phyloP scores from a whole-genome alignment of 768 basidiomycete genomes.

The Mycena olivaceomarginata region DNA sequence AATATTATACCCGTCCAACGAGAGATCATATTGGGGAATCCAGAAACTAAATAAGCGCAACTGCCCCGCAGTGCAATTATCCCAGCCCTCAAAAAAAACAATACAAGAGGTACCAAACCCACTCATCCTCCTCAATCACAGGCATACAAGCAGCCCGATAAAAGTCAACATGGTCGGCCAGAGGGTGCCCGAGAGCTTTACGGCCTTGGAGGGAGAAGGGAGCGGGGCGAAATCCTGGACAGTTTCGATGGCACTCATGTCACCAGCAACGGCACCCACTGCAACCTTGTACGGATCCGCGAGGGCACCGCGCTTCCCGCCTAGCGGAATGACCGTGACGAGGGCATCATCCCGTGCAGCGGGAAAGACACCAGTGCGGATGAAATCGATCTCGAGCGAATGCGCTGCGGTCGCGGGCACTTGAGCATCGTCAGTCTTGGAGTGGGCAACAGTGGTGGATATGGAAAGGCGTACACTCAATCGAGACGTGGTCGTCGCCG shows the following conservation, averaged over 20 bases:
- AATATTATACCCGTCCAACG: too few species aligned
- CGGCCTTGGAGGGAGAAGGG: background rate
- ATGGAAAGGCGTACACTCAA: slow-evolving; percentile 11
- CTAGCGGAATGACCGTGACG: slow-evolving; percentile 34
- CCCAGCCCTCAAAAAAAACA: background rate
- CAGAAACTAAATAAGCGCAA: too few species aligned
- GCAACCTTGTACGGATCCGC: slow-evolving; percentile 35
- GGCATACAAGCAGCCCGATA: background rate
- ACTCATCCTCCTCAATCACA: background rate
- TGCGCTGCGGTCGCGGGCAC: background rate
- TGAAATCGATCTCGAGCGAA: slow-evolving; percentile 16
- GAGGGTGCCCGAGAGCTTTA: background rate
- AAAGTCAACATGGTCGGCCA: background rate
- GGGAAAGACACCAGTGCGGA: slow-evolving; percentile 34
- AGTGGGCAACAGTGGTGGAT: too few species aligned
- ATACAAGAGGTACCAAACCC: background rate
- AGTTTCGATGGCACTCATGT: slow-evolving; percentile 30
- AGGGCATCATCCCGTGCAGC: slow-evolving; percentile 24
- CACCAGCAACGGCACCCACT: slow-evolving; percentile 24
- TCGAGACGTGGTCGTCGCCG: slow-evolving; percentile 46
- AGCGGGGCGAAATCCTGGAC: background rate
- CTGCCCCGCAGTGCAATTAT: background rate
- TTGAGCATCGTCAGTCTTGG: background rate
- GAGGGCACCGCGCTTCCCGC: slow-evolving; percentile 24
- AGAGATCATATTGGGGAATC: too few species aligned